Percentiles rank a stretch among this genome's conserved stretches.
phyloP scores from a whole-genome alignment of 2,329 filamentous ascomycete genomes.

The Didymella segeticola region DNA sequence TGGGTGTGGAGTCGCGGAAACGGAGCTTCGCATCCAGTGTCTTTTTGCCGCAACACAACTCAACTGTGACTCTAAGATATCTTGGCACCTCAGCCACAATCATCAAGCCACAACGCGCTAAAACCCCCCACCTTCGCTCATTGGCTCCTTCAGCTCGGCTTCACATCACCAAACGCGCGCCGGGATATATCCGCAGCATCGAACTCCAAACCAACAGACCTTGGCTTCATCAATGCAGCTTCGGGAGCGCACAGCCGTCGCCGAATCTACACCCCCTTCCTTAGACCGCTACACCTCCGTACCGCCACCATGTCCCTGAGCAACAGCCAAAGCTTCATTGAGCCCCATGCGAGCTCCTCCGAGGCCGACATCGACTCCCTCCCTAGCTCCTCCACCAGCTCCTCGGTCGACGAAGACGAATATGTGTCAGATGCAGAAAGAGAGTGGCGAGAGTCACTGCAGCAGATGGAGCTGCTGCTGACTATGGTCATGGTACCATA shows the following conservation, averaged over 20 bases:
- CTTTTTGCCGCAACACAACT: slow-evolving; percentile 31
- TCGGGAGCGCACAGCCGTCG: slow-evolving; percentile 24
- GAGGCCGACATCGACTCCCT: slow-evolving; percentile 57
- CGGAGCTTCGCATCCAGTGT: slow-evolving; percentile 17
- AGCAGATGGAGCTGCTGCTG: slow-evolving; percentile 89
- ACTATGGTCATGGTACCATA: slow-evolving; percentile 96
- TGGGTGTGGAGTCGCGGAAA: slow-evolving; percentile 16
- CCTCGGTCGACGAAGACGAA: slow-evolving; percentile 63
- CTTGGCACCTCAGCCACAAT: slow-evolving; percentile 14
- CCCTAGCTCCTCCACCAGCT: slow-evolving; percentile 59
- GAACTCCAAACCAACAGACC: slow-evolving; percentile 5
- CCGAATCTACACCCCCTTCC: background rate
- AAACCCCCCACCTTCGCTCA: slow-evolving; percentile 35
- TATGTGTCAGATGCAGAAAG: slow-evolving; percentile 82
- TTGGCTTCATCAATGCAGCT: slow-evolving; percentile 25
- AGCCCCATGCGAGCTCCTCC: slow-evolving; percentile 38
- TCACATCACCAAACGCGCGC: slow-evolving; percentile 26
- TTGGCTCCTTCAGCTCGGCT: slow-evolving; percentile 27
- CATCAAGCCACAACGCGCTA: slow-evolving; percentile 24
- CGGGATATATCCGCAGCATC: slow-evolving; percentile 18
- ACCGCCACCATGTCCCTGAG: slow-evolving; percentile 43
- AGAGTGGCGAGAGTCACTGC: slow-evolving; percentile 93
- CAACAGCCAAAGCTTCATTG: slow-evolving; percentile 48
- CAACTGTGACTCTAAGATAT: slow-evolving; percentile 14
- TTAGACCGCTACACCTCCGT: background rate